These are phyloP conservation scores for Pouteria glomerata DNA, from an alignment of 148 eudicot species.

Conservation along the genomic window DNA sequence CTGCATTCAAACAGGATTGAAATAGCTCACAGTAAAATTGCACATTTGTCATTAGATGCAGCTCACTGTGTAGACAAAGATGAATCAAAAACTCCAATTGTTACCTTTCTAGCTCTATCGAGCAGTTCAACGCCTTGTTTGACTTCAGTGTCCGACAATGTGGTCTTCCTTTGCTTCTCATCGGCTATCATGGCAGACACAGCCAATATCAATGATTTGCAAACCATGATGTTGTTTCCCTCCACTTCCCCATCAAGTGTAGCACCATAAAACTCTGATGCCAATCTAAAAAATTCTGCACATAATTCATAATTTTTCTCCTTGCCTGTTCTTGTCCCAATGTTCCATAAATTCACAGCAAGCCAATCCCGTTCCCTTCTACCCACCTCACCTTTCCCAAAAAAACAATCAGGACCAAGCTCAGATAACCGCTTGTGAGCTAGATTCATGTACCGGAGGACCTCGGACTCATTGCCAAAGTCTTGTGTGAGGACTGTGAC, in stretches of 20 bases:
- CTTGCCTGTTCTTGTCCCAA: slow-evolving; percentile 56
- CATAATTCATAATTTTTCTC: slow-evolving; percentile 52
- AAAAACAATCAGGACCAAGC: slow-evolving; percentile 64
- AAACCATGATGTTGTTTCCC: slow-evolving; percentile 62
- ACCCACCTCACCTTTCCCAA: slow-evolving; percentile 93
- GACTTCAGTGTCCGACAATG: slow-evolving; percentile 53
- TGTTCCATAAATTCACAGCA: slow-evolving; percentile 68
- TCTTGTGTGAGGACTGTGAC: slow-evolving; percentile 59
- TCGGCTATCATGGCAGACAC: slow-evolving; percentile 67
- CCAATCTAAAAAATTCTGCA: slow-evolving; percentile 67
- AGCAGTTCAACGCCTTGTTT: slow-evolving; percentile 72
- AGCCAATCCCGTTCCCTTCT: slow-evolving; percentile 82
- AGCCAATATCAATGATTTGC: slow-evolving; percentile 60
- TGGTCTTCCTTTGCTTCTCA: slow-evolving; percentile 54
- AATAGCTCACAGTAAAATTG: not conserved
- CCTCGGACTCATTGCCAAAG: slow-evolving; percentile 52
- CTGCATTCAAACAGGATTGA: slow-evolving; percentile 32
- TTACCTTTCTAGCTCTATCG: slow-evolving; percentile 83
- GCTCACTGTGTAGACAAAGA: not conserved
- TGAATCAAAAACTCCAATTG: not conserved
- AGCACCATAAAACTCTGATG: slow-evolving; percentile 67
- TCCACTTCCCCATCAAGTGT: slow-evolving; percentile 55
- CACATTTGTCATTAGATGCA: not conserved
- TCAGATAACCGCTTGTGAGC: slow-evolving; percentile 55
- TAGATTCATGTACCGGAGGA: slow-evolving; percentile 59